Conservation (phyloP, 2,329 filamentous ascomycete genomes). For the Fusarium nodosum region DNA sequence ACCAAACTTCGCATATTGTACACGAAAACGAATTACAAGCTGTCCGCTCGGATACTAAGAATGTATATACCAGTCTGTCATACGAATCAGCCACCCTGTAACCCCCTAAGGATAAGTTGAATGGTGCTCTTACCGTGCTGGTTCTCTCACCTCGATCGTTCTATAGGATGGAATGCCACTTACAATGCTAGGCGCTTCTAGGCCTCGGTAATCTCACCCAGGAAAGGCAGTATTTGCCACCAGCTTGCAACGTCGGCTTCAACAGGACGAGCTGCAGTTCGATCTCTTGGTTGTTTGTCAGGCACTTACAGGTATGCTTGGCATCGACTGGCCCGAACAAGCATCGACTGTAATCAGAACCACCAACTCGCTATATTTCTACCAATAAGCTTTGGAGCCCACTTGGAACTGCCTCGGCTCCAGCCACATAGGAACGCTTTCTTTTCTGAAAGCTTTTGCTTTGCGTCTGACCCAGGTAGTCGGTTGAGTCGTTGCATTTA, state of each 20-base stretch:
- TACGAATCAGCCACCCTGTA: not conserved
- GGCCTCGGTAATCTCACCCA: not conserved
- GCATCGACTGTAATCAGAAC: not conserved
- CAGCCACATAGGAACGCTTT: constrained; percentile 30
- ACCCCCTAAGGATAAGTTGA: not conserved
- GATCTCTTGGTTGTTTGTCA: not conserved
- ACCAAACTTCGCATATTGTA: not conserved
- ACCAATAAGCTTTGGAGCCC: not conserved
- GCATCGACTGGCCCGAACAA: not conserved
- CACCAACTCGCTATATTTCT: not conserved
- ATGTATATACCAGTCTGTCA: not conserved
- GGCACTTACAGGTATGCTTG: constrained; percentile 1
- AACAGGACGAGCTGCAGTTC: not conserved
- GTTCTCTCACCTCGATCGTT: not conserved
- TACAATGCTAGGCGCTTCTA: not conserved
- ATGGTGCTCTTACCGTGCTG: not conserved
- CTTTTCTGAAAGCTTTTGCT: constrained; percentile 3
- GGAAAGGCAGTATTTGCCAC: constrained; percentile 10
- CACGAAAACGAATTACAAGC: not conserved
- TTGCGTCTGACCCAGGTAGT: constrained; percentile 11
- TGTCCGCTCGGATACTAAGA: no score
- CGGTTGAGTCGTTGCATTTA: constrained; percentile 10
- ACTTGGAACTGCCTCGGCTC: constrained; percentile 21
- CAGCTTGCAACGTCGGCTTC: not conserved
- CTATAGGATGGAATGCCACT: not conserved